Conservation (phyloP, 257 asterid species). For the Cruciata laevipes region DNA sequence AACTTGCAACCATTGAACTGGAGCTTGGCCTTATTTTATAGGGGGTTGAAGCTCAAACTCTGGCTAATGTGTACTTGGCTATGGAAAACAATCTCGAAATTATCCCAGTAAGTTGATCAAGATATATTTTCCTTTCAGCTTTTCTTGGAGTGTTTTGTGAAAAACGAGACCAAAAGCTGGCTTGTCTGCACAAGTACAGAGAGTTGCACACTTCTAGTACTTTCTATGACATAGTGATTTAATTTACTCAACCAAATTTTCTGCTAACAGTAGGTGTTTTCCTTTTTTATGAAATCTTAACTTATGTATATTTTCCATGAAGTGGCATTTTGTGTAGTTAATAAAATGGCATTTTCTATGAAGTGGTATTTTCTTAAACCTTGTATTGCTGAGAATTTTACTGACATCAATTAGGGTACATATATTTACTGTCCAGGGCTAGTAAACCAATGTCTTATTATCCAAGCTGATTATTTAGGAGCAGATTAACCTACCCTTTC, state of each 20-base stretch:
- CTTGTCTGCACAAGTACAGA: not conserved
- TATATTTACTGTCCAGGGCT: not conserved
- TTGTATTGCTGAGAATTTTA: not conserved
- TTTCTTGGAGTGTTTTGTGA: not conserved
- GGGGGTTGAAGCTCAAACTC: conserved; percentile 99
- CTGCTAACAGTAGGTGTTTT: not conserved
- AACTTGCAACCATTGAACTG: not conserved
- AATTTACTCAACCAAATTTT: not conserved
- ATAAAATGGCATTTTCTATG: not conserved
- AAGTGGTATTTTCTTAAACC: not conserved
- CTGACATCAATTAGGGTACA: not conserved
- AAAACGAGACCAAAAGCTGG: not conserved
- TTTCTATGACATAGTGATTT: not conserved
- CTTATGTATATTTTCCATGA: not conserved
- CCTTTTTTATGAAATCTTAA: not conserved
- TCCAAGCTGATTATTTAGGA: not conserved
- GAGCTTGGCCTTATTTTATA: conserved; percentile 25
- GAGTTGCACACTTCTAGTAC: not conserved
- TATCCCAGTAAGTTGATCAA: conserved; percentile 64
- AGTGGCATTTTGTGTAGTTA: not conserved
- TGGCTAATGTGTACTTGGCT: conserved; percentile 96
- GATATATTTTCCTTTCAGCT: not conserved
- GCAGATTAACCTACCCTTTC: not conserved
- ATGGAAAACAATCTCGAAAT: conserved; percentile 98
- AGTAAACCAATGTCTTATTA: not conserved